These are phyloP conservation scores for Podosphaera aphanis DNA, from an alignment of 2,329 filamentous ascomycete genomes.

Conservation along the genomic window DNA sequence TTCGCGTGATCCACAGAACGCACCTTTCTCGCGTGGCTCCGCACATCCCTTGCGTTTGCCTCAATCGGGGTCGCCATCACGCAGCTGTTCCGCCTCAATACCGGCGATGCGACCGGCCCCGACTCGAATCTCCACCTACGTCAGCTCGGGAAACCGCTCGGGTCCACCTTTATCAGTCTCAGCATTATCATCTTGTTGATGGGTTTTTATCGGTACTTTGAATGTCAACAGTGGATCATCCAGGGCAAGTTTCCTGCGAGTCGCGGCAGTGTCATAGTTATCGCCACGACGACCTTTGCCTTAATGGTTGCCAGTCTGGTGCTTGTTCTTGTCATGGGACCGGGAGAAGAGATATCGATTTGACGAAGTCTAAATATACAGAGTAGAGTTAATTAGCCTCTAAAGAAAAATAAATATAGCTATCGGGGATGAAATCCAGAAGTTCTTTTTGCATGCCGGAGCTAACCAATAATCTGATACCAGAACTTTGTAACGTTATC, in stretches of 20 bases:
- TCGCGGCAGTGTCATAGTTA: constrained; percentile 47
- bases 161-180: constrained; percentile 53
- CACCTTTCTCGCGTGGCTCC: constrained; percentile 67
- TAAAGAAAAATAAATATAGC: too few relatives aligned
- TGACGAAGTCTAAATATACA: too few relatives aligned
- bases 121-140: constrained; percentile 24
- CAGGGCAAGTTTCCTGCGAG: constrained; percentile 60
- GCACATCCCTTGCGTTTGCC: constrained; percentile 60
- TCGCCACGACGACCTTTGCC: constrained; percentile 39
- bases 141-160: constrained; percentile 48
- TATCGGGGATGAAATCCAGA: too few relatives aligned
- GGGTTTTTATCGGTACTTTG: constrained; percentile 58
- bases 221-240: constrained; percentile 59
- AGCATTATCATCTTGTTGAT: constrained; percentile 52
- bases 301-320: constrained; percentile 37
- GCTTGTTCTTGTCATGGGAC: constrained; percentile 33
- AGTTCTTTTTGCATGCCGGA: too few relatives aligned
- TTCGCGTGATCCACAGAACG: too few relatives aligned
- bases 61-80: constrained; percentile 67
- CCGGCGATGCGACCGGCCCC: constrained; percentile 19
- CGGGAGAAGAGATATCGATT: constrained; percentile 2
- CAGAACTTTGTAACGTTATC: too few relatives aligned
- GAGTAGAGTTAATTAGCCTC: too few relatives aligned
- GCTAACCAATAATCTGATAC: too few relatives aligned
- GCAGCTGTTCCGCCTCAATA: constrained; percentile 66